A percentile compares a stretch with the other conserved stretches of the same genome.
These are phyloP conservation scores for Blastomyces silverae DNA, from an alignment of 2,329 filamentous ascomycete genomes.

Conservation along the genomic window DNA sequence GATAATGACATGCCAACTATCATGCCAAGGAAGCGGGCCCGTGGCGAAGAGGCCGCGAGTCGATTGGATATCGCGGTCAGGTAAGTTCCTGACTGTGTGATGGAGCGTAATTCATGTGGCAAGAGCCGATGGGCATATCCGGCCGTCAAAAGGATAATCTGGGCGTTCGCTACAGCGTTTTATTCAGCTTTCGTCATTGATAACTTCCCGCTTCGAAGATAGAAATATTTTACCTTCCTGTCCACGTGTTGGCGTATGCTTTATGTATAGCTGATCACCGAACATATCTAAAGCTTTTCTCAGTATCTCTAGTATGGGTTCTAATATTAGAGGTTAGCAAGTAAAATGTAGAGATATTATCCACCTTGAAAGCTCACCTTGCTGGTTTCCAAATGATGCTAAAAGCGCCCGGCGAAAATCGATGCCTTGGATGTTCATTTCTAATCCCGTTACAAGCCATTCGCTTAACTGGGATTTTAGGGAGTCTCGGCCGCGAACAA, in stretches of 20 bases:
- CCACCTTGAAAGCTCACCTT: conserved; percentile 32
- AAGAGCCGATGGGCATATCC: conserved; percentile 65
- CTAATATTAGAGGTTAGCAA: conserved; percentile 27
- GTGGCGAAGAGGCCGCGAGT: conserved; percentile 65
- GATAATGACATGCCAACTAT: conserved; percentile 69
- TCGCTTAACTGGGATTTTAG: conserved; percentile 52
- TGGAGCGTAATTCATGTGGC: conserved; percentile 59
- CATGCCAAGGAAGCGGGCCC: conserved; percentile 80
- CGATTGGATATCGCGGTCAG: conserved; percentile 77
- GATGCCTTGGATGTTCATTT: conserved; percentile 59
- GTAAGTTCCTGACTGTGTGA: conserved; percentile 66
- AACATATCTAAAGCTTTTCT: conserved; percentile 66
- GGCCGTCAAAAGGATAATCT: conserved; percentile 68
- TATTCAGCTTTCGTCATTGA: conserved; percentile 2
- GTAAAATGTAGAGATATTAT: background rate
- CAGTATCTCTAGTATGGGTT: conserved; percentile 33
- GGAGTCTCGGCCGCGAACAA: conserved; percentile 46
- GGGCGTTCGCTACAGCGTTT: conserved; percentile 58
- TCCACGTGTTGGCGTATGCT: conserved; percentile 72
- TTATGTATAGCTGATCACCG: conserved; percentile 79
- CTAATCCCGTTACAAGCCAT: conserved; percentile 60
- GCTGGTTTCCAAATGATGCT: conserved; percentile 50
- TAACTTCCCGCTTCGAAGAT: background rate
- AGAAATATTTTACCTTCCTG: conserved; percentile 63
- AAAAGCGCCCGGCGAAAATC: conserved; percentile 61